Percentiles rank a stretch among this genome's conserved stretches.
Conservation (phyloP, 2,329 filamentous ascomycete genomes). For the Alternaria arborescens region DNA sequence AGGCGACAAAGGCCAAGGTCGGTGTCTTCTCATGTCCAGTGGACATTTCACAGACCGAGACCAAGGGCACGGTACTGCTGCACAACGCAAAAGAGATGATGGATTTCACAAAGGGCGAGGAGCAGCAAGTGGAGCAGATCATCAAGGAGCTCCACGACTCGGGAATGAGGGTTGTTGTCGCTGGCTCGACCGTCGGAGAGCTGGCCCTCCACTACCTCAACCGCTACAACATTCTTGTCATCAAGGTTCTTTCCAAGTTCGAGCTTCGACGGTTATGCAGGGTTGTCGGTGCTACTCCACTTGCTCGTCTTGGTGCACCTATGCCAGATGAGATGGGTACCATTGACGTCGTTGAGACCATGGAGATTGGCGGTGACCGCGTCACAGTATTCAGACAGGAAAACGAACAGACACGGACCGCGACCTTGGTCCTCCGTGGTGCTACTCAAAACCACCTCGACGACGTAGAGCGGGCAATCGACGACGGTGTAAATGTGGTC, state of each 20-base stretch:
- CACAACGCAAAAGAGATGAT: conserved; percentile 99
- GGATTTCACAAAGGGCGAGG: conserved; percentile 97
- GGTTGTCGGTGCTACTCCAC: conserved; percentile 94
- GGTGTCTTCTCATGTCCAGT: conserved; percentile 96
- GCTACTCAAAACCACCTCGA: conserved; percentile 98
- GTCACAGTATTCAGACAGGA: conserved; percentile 99
- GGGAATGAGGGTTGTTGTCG: conserved; percentile 88
- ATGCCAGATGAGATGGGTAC: conserved; percentile 99
- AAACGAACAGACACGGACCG: conserved; percentile 87
- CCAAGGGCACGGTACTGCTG: conserved; percentile 95
- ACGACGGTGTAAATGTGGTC: conserved; percentile 97
- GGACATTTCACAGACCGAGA: conserved; percentile 95
- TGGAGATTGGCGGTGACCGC: conserved; percentile 96
- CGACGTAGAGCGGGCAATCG: conserved; percentile 94
- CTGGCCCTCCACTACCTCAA: conserved; percentile 97
- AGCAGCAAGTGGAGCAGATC: conserved; percentile 84
- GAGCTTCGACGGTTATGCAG: conserved; percentile 94
- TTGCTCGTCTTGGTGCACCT: conserved; percentile 91
- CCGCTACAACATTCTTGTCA: conserved; percentile 92
- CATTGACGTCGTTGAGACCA: conserved; percentile 93
- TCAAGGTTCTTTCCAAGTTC: conserved; percentile 98
- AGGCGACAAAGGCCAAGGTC: conserved; percentile 91
- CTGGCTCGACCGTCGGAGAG: conserved; percentile 92
- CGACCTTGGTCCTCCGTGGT: conserved; percentile 91
- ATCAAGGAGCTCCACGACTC: conserved; percentile 98